Evolutionary conservation across 148 eudicot species (phyloP).

Genomic region (Rhododendron williamsianum): DNA sequence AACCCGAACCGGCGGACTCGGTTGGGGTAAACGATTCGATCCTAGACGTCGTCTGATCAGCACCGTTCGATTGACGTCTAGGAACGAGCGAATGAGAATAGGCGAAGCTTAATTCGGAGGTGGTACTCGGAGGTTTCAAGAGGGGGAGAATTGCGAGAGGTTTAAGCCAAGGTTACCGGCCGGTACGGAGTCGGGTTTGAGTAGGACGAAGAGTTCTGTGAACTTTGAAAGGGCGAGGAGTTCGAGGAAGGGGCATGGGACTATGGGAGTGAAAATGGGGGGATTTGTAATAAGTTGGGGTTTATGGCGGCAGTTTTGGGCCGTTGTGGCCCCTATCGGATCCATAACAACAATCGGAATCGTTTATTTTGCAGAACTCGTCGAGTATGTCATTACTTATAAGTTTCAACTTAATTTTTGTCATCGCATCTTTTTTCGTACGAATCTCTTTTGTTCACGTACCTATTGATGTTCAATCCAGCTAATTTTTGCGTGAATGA

Average conservation of each 20-base stretch:
- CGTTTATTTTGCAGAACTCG: too few relatives aligned
- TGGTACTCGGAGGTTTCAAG: too few relatives aligned
- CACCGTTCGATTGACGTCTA: neutral
- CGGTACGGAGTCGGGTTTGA: constrained; percentile 20
- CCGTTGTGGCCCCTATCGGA: too few relatives aligned
- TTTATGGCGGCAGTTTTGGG: neutral
- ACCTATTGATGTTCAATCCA: too few relatives aligned
- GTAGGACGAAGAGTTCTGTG: constrained; percentile 22
- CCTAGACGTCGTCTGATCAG: neutral
- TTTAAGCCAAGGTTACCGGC: constrained; percentile 51
- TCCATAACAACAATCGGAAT: too few relatives aligned
- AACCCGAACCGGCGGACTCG: neutral
- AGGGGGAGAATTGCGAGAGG: constrained; percentile 28
- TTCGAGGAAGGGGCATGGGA: constrained; percentile 14
- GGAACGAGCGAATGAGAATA: neutral
- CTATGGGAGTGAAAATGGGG: constrained; percentile 21
- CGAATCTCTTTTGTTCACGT: too few relatives aligned
- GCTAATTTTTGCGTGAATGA: too few relatives aligned
- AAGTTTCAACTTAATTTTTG: too few relatives aligned
- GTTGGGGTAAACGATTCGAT: neutral
- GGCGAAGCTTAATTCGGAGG: too few relatives aligned
- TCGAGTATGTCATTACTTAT: too few relatives aligned
- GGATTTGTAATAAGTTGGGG: constrained; percentile 22
- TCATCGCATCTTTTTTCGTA: too few relatives aligned
- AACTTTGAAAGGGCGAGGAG: constrained; percentile 19